Percentiles rank a stretch among this genome's conserved stretches.
Conservation (phyloP, 1,139 yeast genomes). For the Nakaseomyces uthaithaninus region DNA sequence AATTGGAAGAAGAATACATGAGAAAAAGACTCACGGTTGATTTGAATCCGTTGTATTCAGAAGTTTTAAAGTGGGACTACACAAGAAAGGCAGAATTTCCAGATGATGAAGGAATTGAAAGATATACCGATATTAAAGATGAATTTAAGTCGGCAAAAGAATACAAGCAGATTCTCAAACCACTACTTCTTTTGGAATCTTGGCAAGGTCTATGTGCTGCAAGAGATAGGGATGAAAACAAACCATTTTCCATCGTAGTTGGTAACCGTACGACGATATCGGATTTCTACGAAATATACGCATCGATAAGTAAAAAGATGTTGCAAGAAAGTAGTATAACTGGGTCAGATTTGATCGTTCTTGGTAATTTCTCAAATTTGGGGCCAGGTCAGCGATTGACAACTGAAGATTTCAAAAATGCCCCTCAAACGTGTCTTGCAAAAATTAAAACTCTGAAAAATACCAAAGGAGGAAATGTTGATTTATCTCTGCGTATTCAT, state of each 20-base stretch:
- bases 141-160: conserved; percentile 51
- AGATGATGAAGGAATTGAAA: conserved; percentile 34
- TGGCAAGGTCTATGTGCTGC: conserved; percentile 87
- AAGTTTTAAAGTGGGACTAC: conserved; percentile 72
- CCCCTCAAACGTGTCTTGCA: conserved; percentile 51
- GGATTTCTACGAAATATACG: conserved; percentile 80
- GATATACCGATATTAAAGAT: conserved; percentile 36
- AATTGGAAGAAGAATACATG: conserved; percentile 69
- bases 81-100: conserved; percentile 54
- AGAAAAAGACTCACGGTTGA: conserved; percentile 71
- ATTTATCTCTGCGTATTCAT: conserved; percentile 63
- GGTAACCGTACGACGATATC: conserved; percentile 82
- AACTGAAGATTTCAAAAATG: conserved; percentile 25
- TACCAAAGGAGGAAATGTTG: conserved; percentile 57
- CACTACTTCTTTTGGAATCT: conserved; percentile 77
- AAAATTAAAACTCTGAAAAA: conserved; percentile 66
- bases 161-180: conserved; percentile 63
- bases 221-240: conserved; percentile 52
- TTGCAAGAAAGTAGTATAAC: conserved; percentile 48
- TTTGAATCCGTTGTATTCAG: conserved; percentile 63
- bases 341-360: conserved; percentile 72
- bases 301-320: conserved; percentile 53
- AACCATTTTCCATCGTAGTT: conserved; percentile 58
- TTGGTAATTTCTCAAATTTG: conserved; percentile 42
- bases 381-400: conserved; percentile 18